Evolutionary conservation across 306 rosid genomes (phyloP).

Genomic region (Rosa rugosa): DNA sequence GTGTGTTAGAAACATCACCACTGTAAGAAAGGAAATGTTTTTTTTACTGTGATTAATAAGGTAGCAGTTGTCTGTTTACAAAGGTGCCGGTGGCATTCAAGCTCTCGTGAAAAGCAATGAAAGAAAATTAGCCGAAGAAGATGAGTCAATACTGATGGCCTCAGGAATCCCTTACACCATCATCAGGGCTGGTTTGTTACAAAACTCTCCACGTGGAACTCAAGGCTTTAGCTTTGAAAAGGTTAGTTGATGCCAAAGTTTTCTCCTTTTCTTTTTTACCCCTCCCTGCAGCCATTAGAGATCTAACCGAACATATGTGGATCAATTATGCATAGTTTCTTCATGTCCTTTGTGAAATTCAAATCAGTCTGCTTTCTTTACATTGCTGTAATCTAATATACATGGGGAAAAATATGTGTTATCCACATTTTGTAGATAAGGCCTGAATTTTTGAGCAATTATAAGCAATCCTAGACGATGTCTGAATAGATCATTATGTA

Average conservation of each 20-base stretch:
- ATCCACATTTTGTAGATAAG: too few relatives aligned
- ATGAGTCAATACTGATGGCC: constrained; percentile 51
- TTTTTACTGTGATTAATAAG: constrained; percentile 50
- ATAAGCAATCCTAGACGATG: too few relatives aligned
- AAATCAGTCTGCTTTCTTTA: too few relatives aligned
- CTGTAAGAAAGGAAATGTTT: neutral
- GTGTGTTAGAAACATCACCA: neutral
- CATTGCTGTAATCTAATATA: too few relatives aligned
- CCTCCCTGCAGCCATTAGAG: neutral
- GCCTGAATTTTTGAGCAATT: too few relatives aligned
- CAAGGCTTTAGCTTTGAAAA: constrained; percentile 80
- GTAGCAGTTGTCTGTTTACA: constrained; percentile 15
- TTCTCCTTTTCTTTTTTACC: neutral
- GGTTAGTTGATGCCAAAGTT: constrained; percentile 31
- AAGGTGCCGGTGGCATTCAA: constrained; percentile 67
- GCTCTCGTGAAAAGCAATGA: constrained; percentile 61
- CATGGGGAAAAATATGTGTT: too few relatives aligned
- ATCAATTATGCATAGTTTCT: too few relatives aligned
- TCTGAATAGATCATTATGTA: too few relatives aligned
- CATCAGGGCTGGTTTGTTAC: constrained; percentile 61
- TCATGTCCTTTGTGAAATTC: too few relatives aligned
- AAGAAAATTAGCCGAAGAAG: constrained; percentile 46
- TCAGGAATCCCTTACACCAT: constrained; percentile 82
- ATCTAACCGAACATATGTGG: too few relatives aligned
- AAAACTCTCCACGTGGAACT: constrained; percentile 68